Evolutionary conservation across 345 rosid genomes (phyloP).

Genomic region (Eucalyptus shirleyi): DNA sequence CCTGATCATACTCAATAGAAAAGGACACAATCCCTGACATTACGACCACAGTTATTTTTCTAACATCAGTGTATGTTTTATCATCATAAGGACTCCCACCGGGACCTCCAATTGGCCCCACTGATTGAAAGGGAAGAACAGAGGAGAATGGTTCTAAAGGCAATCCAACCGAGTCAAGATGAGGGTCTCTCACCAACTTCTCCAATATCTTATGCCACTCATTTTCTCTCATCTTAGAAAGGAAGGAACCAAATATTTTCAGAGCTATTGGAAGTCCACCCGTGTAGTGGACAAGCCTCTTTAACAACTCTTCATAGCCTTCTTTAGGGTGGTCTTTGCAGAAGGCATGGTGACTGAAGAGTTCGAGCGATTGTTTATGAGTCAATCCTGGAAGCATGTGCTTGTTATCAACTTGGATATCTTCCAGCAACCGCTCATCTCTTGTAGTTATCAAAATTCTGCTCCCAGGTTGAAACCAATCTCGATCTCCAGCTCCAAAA

Average conservation of each 20-base stretch:
- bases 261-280: neutral
- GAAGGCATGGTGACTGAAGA: neutral
- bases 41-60: neutral
- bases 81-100: neutral
- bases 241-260: neutral
- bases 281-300: neutral
- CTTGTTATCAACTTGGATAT: neutral
- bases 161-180: neutral
- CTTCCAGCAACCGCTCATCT: neutral
- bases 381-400: neutral
- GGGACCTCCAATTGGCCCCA: accelerated
- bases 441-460: neutral
- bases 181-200: neutral
- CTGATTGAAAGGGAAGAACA: neutral
- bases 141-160: neutral
- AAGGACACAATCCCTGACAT: neutral
- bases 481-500: neutral
- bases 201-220: neutral
- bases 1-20: neutral
- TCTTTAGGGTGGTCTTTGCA: neutral
- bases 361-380: neutral
- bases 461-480: neutral
- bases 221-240: neutral
- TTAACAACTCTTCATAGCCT: neutral
- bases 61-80: neutral